phyloP scores from a whole-genome alignment of 2,329 filamentous ascomycete species.

The Venturia asperata region DNA sequence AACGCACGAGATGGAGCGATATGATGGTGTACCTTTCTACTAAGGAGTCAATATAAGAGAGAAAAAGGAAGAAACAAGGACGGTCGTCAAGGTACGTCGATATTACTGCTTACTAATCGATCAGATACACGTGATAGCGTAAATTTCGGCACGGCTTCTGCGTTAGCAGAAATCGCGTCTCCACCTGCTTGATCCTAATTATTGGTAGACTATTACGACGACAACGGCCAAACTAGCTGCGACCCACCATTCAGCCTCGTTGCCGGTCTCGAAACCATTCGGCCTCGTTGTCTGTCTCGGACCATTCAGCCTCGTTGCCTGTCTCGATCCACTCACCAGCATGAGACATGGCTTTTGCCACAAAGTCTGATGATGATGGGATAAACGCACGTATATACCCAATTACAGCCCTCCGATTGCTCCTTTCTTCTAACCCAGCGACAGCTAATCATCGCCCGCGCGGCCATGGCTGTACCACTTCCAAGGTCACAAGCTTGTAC shows the following conservation, averaged over 20 bases:
- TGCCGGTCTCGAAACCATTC: background rate
- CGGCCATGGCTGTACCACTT: conserved; percentile 7
- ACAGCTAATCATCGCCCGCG: conserved; percentile 5
- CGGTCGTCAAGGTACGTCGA: too few species aligned
- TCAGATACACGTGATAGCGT: too few species aligned
- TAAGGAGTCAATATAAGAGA: too few species aligned
- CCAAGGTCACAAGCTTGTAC: background rate
- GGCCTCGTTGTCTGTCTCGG: background rate
- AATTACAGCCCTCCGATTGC: background rate
- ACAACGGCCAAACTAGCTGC: background rate
- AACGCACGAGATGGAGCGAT: background rate
- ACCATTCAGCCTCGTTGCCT: background rate
- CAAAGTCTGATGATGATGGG: background rate
- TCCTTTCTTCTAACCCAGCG: background rate
- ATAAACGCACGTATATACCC: background rate
- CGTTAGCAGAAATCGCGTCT: background rate
- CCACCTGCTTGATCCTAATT: background rate
- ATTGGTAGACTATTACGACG: background rate
- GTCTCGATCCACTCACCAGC: background rate
- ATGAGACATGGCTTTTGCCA: conserved; percentile 8
- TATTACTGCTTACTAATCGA: too few species aligned
- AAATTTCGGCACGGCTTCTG: too few species aligned
- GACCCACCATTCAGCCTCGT: background rate
- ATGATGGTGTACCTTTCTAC: background rate
- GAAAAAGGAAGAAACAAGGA: too few species aligned